These are phyloP conservation scores for Penicillium expansum DNA, from an alignment of 2,329 filamentous ascomycete species.

Conservation along the genomic window DNA sequence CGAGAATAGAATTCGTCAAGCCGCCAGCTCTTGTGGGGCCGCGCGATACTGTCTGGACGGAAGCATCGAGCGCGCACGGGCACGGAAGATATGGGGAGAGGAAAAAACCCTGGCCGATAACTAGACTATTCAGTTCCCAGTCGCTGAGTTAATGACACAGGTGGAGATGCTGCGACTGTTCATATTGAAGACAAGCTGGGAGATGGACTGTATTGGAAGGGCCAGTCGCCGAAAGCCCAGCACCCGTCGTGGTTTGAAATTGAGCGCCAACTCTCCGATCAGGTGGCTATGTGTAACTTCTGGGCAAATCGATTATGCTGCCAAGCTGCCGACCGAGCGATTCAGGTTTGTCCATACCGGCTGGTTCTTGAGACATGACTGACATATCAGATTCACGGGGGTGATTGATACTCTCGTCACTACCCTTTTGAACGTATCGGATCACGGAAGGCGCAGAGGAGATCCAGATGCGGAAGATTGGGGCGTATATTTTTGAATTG, in stretches of 20 bases:
- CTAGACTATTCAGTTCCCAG: conserved; percentile 63
- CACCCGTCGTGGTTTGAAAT: conserved; percentile 50
- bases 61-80: conserved; percentile 56
- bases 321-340: conserved; percentile 60
- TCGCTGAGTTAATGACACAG: conserved; percentile 61
- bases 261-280: conserved; percentile 58
- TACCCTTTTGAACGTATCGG: conserved; percentile 61
- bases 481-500: conserved; percentile 57
- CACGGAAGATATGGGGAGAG: conserved; percentile 41
- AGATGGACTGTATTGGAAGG: conserved; percentile 54
- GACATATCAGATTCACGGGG: conserved; percentile 49
- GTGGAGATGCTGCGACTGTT: conserved; percentile 60
- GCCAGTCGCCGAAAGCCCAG: conserved; percentile 26
- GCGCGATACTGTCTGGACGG: conserved; percentile 60
- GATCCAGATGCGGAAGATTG: conserved; percentile 65
- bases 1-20: conserved; percentile 65
- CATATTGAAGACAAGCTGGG: conserved; percentile 59
- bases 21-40: conserved; percentile 50
- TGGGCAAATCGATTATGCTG: conserved; percentile 61
- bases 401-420: conserved; percentile 58
- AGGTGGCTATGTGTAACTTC: conserved; percentile 66
- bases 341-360: conserved; percentile 48
- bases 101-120: conserved; percentile 42
- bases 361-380: not conserved
- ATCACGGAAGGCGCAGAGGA: conserved; percentile 66